Conservation (phyloP, 2,329 filamentous ascomycete genomes). For the Verticillium longisporum region DNA sequence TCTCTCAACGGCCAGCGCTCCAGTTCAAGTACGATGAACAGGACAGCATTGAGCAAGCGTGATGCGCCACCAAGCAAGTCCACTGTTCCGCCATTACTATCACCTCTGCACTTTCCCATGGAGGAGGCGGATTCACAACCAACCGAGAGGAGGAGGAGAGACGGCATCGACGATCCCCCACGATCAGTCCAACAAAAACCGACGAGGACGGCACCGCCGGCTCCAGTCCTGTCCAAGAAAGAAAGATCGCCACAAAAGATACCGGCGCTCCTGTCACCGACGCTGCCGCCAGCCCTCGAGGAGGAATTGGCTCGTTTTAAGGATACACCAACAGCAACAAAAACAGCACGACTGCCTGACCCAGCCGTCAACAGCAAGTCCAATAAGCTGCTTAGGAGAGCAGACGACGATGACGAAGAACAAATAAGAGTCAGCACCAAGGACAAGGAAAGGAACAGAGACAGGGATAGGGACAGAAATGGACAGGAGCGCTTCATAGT, state of each 20-base stretch:
- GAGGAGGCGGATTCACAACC: constrained; percentile 22
- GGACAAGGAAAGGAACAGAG: constrained; percentile 3
- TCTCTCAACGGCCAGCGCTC: constrained; percentile 36
- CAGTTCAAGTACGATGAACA: constrained; percentile 23
- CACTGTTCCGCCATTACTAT: constrained; percentile 44
- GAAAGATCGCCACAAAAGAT: constrained; percentile 29
- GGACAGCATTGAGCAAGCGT: constrained; percentile 28
- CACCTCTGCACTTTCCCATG: constrained; percentile 41
- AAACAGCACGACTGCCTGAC: constrained; percentile 21
- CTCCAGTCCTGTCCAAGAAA: constrained; percentile 25
- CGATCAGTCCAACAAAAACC: constrained; percentile 1
- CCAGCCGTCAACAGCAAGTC: constrained; percentile 23
- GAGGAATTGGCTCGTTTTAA: constrained; percentile 28
- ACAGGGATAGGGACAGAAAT: constrained; percentile 14
- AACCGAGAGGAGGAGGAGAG: constrained; percentile 20
- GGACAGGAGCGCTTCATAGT: constrained; percentile 29
- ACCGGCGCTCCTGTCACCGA: constrained; percentile 48
- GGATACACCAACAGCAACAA: constrained; percentile 4
- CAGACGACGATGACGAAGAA: constrained; percentile 25
- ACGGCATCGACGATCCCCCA: constrained; percentile 11
- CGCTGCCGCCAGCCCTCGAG: constrained; percentile 46
- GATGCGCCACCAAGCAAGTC: constrained; percentile 28
- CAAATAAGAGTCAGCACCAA: constrained; percentile 17
- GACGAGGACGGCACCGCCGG: constrained; percentile 14
- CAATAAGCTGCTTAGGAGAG: constrained; percentile 15